Base-by-base conservation (phyloP, 768 basidiomycete species). In the Tylopilus sp. region DNA sequence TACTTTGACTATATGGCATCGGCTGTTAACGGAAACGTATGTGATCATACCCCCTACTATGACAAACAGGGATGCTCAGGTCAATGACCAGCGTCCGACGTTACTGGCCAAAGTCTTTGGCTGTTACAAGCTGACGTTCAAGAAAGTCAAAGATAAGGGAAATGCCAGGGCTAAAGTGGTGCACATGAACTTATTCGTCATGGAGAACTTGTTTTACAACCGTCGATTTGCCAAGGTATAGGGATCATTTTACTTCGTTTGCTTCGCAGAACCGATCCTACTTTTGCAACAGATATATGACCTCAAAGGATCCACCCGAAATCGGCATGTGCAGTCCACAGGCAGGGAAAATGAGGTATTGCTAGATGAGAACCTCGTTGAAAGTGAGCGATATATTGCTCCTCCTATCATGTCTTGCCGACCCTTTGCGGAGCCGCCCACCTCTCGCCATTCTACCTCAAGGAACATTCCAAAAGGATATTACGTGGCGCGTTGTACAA, bases 1-100 rank as follows among this genome's bases (percentile, higher is more conserved):
- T 99, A 99, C 68, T 98, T 99, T 62, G 89, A 95, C 55, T 99
- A 98, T 66, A 95, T 98, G 87, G 89, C 92, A 1, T 91, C 89
- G n/a, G 90, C 93, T 2, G 84, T 97, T 15, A 81, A 83, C 46
- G 85, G 86, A 33, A 83, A 90, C 58, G 94, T 95, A 30, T 51
- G 87, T 72, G 10, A 6, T 45, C 25, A 42, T 52, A 39, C 36
- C 10, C 7, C 20, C 23, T 11, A 21, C 25, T 35, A 42, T 25
- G 11, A 28, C 20, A 13, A 43, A 30, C 11, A 28, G 22, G n/a
- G 3, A 44, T 53, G 51, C 31, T 59, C 31, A 13, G n/a, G n/a
- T 9, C 5, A 2, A 51, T 31, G 22, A 18, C 28, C 59, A 95
- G 91, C 88, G 92, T 13, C 95, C 95, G 0, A 98, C 95, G 0